Evolutionary conservation across 2,329 filamentous ascomycete genomes (phyloP).

Genomic region (Nannizzia gypsea): DNA sequence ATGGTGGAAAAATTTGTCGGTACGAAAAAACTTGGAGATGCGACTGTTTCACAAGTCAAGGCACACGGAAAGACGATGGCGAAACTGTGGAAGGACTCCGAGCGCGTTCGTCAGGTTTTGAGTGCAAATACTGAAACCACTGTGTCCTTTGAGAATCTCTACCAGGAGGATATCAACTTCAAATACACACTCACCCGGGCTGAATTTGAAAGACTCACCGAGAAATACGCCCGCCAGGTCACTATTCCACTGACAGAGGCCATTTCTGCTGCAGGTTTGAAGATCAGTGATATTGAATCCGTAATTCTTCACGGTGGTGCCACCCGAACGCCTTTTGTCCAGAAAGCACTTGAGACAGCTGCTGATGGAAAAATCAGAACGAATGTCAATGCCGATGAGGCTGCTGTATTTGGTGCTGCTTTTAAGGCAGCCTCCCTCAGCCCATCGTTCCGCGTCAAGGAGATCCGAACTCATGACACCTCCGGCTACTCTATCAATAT

Average conservation of each 20-base stretch:
- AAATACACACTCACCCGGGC: slow-evolving; percentile 73
- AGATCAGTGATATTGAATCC: slow-evolving; percentile 66
- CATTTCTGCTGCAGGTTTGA: slow-evolving; percentile 59
- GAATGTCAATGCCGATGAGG: slow-evolving; percentile 95
- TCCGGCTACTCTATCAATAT: slow-evolving; percentile 62
- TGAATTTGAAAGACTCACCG: slow-evolving; percentile 69
- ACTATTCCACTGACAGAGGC: slow-evolving; percentile 59
- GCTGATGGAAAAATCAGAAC: slow-evolving; percentile 67
- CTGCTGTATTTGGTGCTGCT: slow-evolving; percentile 87
- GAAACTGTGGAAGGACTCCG: slow-evolving; percentile 86
- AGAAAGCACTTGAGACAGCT: slow-evolving; percentile 69
- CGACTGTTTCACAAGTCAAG: slow-evolving; percentile 39
- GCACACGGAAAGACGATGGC: slow-evolving; percentile 73
- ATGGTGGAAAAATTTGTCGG: slow-evolving; percentile 72
- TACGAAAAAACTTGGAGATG: slow-evolving; percentile 43
- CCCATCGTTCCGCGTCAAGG: slow-evolving; percentile 94
- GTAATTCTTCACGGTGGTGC: slow-evolving; percentile 88
- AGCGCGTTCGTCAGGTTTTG: slow-evolving; percentile 73
- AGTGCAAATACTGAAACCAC: slow-evolving; percentile 81
- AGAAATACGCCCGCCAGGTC: slow-evolving; percentile 57
- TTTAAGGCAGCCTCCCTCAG: slow-evolving; percentile 89
- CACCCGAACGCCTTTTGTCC: slow-evolving; percentile 84
- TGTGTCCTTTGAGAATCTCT: slow-evolving; percentile 71
- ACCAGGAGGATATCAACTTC: slow-evolving; percentile 83
- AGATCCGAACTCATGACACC: slow-evolving; percentile 73